These are phyloP conservation scores for Claviceps capensis DNA, from an alignment of 2,329 filamentous ascomycete genomes.

Conservation along the genomic window DNA sequence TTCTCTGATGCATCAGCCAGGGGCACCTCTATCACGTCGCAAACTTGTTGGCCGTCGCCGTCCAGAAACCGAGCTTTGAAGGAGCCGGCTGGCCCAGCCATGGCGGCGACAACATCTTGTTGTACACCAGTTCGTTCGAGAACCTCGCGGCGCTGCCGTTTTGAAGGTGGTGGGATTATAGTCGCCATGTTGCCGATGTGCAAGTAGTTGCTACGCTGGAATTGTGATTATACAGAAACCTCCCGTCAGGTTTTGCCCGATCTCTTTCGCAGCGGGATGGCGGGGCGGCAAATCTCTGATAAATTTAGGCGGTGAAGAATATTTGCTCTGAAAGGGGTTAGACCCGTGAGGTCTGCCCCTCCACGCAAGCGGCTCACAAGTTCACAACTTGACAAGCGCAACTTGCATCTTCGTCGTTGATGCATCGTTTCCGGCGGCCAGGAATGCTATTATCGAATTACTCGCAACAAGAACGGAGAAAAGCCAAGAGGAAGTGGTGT, in stretches of 20 bases:
- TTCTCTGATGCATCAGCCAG: conserved; percentile 76
- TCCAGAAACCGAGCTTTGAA: conserved; percentile 83
- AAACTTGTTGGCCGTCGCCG: conserved; percentile 56
- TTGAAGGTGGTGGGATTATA: conserved; percentile 69
- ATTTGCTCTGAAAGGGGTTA: background rate
- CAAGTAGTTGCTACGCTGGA: background rate
- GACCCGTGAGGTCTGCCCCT: background rate
- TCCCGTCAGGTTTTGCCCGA: background rate
- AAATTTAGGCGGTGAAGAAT: conserved; percentile 15
- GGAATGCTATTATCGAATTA: too few relatives aligned
- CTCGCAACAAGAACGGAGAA: too few relatives aligned
- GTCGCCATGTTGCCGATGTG: conserved; percentile 51
- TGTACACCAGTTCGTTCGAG: conserved; percentile 60
- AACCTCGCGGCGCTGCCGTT: conserved; percentile 68
- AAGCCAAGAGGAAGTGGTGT: too few relatives aligned
- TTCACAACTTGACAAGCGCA: too few relatives aligned
- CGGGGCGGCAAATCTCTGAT: conserved; percentile 11
- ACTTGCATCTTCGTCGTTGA: too few relatives aligned
- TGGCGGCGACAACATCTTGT: conserved; percentile 57
- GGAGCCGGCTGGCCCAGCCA: conserved; percentile 57
- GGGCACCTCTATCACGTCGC: conserved; percentile 59
- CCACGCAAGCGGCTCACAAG: background rate
- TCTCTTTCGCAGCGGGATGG: background rate
- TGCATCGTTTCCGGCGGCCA: too few relatives aligned
- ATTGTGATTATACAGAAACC: background rate